Evolutionary conservation across 176 grass and related monocot genomes (phyloP).

Genomic region (Oryza rufipogon): DNA sequence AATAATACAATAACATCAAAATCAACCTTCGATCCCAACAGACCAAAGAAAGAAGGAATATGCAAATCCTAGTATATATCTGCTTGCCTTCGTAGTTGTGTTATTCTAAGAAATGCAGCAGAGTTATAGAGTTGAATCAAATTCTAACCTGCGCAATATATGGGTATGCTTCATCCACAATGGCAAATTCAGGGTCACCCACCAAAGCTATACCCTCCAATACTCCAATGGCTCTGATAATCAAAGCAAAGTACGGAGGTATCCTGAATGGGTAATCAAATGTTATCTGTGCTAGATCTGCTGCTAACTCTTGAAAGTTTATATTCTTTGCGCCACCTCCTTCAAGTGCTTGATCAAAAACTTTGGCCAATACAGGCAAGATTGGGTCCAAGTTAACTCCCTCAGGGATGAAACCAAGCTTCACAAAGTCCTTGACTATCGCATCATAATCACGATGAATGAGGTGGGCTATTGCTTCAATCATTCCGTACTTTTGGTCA

Average conservation of each 20-base stretch:
- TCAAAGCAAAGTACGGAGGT: conserved; percentile 96
- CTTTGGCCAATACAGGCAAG: conserved; percentile 88
- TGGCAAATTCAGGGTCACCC: conserved; percentile 96
- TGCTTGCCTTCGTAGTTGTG: background rate
- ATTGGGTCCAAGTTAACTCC: conserved; percentile 96
- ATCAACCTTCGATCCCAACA: background rate
- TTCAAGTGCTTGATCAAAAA: conserved; percentile 99
- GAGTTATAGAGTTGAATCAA: background rate
- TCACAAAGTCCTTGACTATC: conserved; percentile 96
- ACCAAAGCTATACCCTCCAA: conserved; percentile 97
- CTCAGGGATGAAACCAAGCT: conserved; percentile 93
- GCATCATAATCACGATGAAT: conserved; percentile 98
- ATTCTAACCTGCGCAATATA: conserved; percentile 83
- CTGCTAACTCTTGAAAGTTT: conserved; percentile 97
- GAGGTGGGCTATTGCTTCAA: conserved; percentile 97
- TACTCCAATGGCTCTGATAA: conserved; percentile 98
- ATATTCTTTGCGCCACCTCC: conserved; percentile 98
- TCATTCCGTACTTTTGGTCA: conserved; percentile 97
- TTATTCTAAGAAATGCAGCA: background rate
- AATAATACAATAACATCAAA: conserved; percentile 3
- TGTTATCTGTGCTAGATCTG: conserved; percentile 97
- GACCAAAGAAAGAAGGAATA: background rate
- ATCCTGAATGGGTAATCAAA: conserved; percentile 99
- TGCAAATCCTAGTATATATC: background rate
- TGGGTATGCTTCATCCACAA: conserved; percentile 98